Evolutionary conservation across 176 grass and related monocot genomes (phyloP).

Genomic region (Aegilops sharonensis): DNA sequence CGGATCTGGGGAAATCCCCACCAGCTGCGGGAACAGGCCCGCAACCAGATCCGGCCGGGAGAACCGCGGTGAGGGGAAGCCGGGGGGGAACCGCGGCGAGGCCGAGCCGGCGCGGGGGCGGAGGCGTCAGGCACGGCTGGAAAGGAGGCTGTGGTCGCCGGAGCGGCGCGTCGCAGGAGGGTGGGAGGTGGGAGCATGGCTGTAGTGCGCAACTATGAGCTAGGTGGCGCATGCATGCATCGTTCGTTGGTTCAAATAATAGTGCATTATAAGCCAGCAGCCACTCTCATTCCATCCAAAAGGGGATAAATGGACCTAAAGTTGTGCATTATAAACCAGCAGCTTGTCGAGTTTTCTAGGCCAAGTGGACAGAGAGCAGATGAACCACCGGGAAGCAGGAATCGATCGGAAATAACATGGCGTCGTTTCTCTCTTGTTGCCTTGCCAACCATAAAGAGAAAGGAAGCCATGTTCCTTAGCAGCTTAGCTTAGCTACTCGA

Average conservation of each 20-base stretch:
- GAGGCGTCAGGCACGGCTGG: no score
- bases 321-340: background rate
- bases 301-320: background rate
- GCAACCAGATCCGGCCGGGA: no score
- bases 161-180: no score
- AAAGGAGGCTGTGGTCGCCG: no score
- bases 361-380: slow-evolving; percentile 26
- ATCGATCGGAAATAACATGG: background rate
- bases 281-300: background rate
- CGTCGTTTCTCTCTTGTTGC: background rate
- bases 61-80: no score
- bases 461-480: background rate
- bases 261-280: background rate
- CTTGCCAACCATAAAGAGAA: background rate
- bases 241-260: background rate
- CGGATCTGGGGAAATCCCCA: no score
- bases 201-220: background rate
- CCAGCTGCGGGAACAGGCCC: no score
- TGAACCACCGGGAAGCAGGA: slow-evolving; percentile 18
- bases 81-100: no score
- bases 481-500: background rate
- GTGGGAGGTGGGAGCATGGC: no score
- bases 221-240: background rate
- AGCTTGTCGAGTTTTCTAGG: slow-evolving; percentile 20
- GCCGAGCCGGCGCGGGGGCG: no score